A percentile compares a stretch with the other conserved stretches of the same genome.
Conservation (phyloP, 257 asterid species). For the Salvia splendens region DNA sequence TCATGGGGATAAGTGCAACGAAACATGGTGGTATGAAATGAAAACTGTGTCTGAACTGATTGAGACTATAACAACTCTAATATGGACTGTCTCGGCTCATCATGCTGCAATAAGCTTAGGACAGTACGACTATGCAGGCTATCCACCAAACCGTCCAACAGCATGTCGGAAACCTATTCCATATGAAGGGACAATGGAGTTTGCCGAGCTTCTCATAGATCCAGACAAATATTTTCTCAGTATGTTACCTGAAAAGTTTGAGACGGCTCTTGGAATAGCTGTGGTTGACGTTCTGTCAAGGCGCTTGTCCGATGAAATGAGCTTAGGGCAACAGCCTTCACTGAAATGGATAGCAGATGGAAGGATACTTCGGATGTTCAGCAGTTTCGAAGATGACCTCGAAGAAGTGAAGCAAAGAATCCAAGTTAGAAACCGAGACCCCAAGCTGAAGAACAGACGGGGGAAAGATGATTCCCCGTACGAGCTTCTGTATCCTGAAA, state of each 20-base stretch:
- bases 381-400: constrained; percentile 43
- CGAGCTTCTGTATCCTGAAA: constrained; percentile 38
- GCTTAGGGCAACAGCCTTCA: constrained; percentile 43
- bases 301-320: constrained; percentile 30
- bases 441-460: constrained; percentile 44
- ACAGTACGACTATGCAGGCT: constrained; percentile 48
- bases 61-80: constrained; percentile 46
- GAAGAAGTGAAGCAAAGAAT: constrained; percentile 43
- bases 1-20: constrained; percentile 48
- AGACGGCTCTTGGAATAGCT: constrained; percentile 45
- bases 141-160: constrained; percentile 49
- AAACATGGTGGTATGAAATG: constrained; percentile 53
- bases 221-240: constrained; percentile 46
- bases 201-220: constrained; percentile 48
- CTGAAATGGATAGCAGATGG: constrained; percentile 42
- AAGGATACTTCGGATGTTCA: constrained; percentile 37
- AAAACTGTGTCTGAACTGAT: constrained; percentile 38
- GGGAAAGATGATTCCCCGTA: constrained; percentile 40
- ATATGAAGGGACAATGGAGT: constrained; percentile 51
- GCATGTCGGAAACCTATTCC: constrained; percentile 44
- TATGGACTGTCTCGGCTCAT: constrained; percentile 47
- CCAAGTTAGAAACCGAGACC: constrained; percentile 43
- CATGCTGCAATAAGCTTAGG: constrained; percentile 52
- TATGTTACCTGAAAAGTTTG: constrained; percentile 47
- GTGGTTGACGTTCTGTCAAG: constrained; percentile 45